Base-by-base conservation (phyloP, 306 rosid genomes). In the Acacia crassicarpa region DNA sequence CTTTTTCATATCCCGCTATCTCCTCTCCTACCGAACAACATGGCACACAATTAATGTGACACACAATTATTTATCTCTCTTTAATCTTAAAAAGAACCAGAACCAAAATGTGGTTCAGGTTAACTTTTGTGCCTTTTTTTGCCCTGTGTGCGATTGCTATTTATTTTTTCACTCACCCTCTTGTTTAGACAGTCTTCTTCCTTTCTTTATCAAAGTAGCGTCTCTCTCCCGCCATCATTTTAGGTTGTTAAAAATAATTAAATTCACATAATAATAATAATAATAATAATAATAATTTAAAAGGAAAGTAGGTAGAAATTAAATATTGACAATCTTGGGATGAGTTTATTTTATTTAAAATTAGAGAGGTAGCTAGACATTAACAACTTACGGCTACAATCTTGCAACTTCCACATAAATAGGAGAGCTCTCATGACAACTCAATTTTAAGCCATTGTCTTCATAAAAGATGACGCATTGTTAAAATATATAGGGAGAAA, bases 101-200 rank as follows among this genome's bases (percentile, higher is more conserved):
- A 65, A 9, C 33, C 6, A 48, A 83, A 81, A 68, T 53, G 33
- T 40, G 41, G 0, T 9, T 0, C 20, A 46, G 85, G 75, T 88
- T 91, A 6, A 86, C 90, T 67, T 71, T 58, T 1, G 4, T 14
- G 4, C 12, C 54, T 15, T 48, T 49, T 49, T 49, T 91, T 38
- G 74, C 89, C 84, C 75, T 72, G 78, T 77, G 27, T 49, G 3
- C 13, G 4, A 0, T 2, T 8, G 14, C 35, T 78, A 46, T 81
- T 56, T 43, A 23, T 45, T 17, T 53, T 4, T 17, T 22, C 59
- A 19, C 5, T 45, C 4, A 10, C 10, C 15, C 15, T 45, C 1
- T 6, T 15, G 19, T 49, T 40, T 80, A 0, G 68, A 68, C 79
- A 17, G 0, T 74, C 81, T 70, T 63, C 49, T 63, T 59, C 78